These are phyloP conservation scores for Cladorrhinum sp. DNA, from an alignment of 2,329 filamentous ascomycete species.

Conservation along the genomic window DNA sequence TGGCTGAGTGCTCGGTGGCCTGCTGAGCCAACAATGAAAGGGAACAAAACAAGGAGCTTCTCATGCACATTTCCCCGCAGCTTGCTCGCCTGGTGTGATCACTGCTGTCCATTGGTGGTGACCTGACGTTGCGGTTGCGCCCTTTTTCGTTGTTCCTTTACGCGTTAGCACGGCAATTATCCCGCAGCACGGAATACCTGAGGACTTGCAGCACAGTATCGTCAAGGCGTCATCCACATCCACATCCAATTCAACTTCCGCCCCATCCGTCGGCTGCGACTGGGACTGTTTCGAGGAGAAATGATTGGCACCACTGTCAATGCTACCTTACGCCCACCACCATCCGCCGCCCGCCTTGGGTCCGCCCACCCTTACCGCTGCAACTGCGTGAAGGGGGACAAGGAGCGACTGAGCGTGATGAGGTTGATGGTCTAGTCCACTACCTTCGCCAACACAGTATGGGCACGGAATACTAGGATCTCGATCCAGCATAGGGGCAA, in stretches of 20 bases:
- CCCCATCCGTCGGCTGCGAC: slow-evolving; percentile 1
- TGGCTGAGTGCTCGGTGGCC: slow-evolving; percentile 1
- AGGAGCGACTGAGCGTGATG: background rate
- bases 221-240: slow-evolving; percentile 2
- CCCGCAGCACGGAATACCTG: background rate
- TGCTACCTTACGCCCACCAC: background rate
- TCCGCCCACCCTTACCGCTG: background rate
- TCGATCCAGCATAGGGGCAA: slow-evolving; percentile 9
- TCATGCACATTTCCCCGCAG: slow-evolving; percentile 2
- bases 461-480: slow-evolving; percentile 1
- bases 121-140: background rate
- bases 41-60: background rate
- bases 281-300: background rate
- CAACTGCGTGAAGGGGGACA: background rate
- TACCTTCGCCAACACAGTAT: background rate
- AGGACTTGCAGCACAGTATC: background rate
- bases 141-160: background rate
- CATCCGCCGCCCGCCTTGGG: background rate
- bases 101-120: background rate
- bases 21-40: background rate
- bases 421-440: background rate
- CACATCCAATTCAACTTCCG: background rate
- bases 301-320: background rate
- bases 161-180: background rate
- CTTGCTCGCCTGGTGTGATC: background rate